Base-by-base conservation (phyloP, 139 green algal genomes). In the Chlorella sp. region DNA sequence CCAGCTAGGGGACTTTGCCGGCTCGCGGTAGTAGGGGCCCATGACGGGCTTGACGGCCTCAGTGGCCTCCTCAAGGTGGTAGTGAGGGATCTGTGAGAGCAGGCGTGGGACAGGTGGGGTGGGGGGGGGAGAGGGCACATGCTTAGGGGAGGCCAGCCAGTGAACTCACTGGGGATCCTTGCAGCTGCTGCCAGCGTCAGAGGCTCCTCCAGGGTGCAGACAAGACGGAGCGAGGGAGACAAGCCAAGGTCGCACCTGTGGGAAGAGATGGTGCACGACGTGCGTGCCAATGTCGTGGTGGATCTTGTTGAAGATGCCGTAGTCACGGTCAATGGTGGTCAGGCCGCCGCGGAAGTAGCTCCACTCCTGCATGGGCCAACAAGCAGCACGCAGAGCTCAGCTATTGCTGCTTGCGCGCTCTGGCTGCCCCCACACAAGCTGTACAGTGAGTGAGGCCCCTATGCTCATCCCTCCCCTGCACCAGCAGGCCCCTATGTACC, bases 231-330 rank as follows among this genome's bases (percentile, higher is more conserved):
- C n/a, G n/a, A n/a, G n/a, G n/a, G n/a, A n/a, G n/a, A n/a, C n/a
- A n/a, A n/a, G n/a, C n/a, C n/a, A n/a, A n/a, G n/a, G n/a, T 55
- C 42, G 42, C 50, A 86, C 77, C 77, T 87, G 86, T 63, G 93
- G 88, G 82, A 97, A 97, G 26, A 98, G 83, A 80, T 98, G 94
- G 73, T 98, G 93, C 70, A 96, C 82, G 5, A 97, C 93, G 80
- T 98, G 93, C 2, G 92, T 97, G 55, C 91, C 94, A 34, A 98
- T 98, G 79, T 97, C 88, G 71, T 98, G 94, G 80, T 97, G 93
- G 72, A 98, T 94, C 78, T 97, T 96, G 82, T 97, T 97, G 87
- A 97, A 95, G 79, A 98, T 94, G 73, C 94, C 93, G 70, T 93
- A 98, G 77, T 98, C 94, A 33, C 91, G 86, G 85, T 98, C 93